Evolutionary conservation across 2,329 filamentous ascomycete species (phyloP).

Genomic region (Sporothrix phasma): DNA sequence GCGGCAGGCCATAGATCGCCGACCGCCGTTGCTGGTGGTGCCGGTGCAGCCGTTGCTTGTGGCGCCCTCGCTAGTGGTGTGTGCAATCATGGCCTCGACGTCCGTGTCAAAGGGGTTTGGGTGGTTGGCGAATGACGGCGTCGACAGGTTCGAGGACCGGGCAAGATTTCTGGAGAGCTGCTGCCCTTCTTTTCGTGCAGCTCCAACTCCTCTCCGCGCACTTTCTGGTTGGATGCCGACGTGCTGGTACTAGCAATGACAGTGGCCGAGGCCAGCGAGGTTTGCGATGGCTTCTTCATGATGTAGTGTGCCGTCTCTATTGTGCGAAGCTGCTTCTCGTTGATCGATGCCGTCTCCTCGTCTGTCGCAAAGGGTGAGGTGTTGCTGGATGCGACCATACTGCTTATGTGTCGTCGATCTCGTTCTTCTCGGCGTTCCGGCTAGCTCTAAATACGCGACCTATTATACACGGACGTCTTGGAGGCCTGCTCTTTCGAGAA

Average conservation of each 20-base stretch:
- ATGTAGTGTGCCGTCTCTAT: constrained; percentile 12
- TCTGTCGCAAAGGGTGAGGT: neutral
- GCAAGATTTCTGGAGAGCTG: constrained; percentile 13
- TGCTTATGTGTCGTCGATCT: neutral
- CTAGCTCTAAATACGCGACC: neutral
- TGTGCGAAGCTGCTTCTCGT: constrained; percentile 7
- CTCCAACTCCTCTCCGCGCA: no score
- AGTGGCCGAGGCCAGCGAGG: constrained; percentile 21
- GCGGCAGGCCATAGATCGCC: constrained; percentile 24
- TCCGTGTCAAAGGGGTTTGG: constrained; percentile 48
- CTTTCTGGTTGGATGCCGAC: neutral
- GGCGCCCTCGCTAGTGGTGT: constrained; percentile 24
- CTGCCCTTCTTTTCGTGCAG: neutral
- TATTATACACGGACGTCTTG: neutral
- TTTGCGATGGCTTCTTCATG: constrained; percentile 21
- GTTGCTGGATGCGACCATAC: constrained; percentile 7
- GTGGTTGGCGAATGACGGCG: constrained; percentile 33
- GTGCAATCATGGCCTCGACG: constrained; percentile 42
- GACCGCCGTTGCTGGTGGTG: constrained; percentile 20
- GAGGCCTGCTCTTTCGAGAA: neutral
- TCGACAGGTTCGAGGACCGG: constrained; percentile 31
- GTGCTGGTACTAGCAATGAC: constrained; percentile 17
- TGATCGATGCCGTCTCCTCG: neutral
- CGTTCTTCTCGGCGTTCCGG: neutral
- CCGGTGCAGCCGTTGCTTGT: no score